Evolutionary conservation across 139 green algal genomes (phyloP), one percentile per base, ranked within the genome.

Genomic region (Axilococcus clingmanii): DNA sequence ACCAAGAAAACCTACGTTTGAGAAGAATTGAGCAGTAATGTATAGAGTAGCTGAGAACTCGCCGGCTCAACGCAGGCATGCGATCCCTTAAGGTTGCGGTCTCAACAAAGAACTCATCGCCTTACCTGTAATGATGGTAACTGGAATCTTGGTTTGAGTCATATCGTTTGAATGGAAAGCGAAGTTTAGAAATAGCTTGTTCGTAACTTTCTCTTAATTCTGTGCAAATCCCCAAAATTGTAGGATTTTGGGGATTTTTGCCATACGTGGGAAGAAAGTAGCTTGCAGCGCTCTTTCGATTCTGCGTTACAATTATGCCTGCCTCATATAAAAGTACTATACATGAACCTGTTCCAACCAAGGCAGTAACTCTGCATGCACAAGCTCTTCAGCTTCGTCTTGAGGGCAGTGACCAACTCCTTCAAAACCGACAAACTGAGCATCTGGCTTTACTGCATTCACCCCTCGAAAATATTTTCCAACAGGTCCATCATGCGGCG

Each of bases 401-500:
- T 61, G 52, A 78, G 87, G 17, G 80, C 69, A 50, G 59, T 94
- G 86, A 7, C 79, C 79, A n/a, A 79, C 74, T 9, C 45, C 51
- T 43, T 51, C 14, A 40, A 94, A 48, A 38, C 79, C 50, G 1
- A 61, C 37, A 41, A 94, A 83, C 0, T 24, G 42, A 3, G 71
- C 77, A 15, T 72, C 50, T 2, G 57, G 51, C 0, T 75, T 63
- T 22, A 4, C 47, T 3, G 30, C 20, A 2, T 74, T 52, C 45
- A 94, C 61, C 1, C 30, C 43, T 42, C 68, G 17, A 29, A 94
- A 91, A 60, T 72, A 94, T n/a, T 73, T 57, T 3, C 85, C 87
- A 9, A 95, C 73, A 3, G 89, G 89, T 12, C 86, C 85, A 52
- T 97, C 80, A 2, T 73, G 28, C 0, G 89, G 89, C 1, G 86